Conservation (phyloP, 257 asterid species). For the Jasminum sambac region DNA sequence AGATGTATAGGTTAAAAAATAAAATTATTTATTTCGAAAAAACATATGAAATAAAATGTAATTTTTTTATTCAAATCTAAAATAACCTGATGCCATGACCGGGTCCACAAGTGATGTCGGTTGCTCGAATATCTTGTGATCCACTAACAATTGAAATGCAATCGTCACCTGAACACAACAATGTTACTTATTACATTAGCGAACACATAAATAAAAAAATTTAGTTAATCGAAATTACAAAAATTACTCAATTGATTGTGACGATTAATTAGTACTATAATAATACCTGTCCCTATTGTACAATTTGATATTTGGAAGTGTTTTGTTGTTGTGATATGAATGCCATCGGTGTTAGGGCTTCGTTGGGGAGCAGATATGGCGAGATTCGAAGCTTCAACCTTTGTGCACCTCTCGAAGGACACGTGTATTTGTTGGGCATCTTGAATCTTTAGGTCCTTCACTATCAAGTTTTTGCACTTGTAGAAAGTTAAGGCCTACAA, state of each 20-base stretch:
- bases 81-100: slow-evolving; percentile 92
- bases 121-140: slow-evolving; percentile 47
- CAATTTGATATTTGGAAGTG: slow-evolving; percentile 50
- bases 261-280: neutral
- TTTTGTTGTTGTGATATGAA: slow-evolving; percentile 55
- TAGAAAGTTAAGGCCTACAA: slow-evolving; percentile 68
- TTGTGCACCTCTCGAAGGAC: slow-evolving; percentile 45
- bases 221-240: neutral
- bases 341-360: slow-evolving; percentile 91
- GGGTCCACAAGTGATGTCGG: slow-evolving; percentile 70
- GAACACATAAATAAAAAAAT: too few species aligned
- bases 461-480: slow-evolving; percentile 55
- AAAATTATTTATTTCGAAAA: neutral
- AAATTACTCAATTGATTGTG: too few species aligned
- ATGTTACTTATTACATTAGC: neutral
- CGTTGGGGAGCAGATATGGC: slow-evolving; percentile 48
- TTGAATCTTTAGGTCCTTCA: slow-evolving; percentile 44
- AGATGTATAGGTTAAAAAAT: too few species aligned
- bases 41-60: neutral
- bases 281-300: slow-evolving; percentile 60
- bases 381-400: slow-evolving; percentile 52
- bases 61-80: neutral
- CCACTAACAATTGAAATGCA: slow-evolving; percentile 79
- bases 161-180: slow-evolving; percentile 57
- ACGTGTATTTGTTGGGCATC: slow-evolving; percentile 73